Evolutionary conservation across 1,284 basidiomycete species (phyloP).

Genomic region (Naganishia liquefaciens): DNA sequence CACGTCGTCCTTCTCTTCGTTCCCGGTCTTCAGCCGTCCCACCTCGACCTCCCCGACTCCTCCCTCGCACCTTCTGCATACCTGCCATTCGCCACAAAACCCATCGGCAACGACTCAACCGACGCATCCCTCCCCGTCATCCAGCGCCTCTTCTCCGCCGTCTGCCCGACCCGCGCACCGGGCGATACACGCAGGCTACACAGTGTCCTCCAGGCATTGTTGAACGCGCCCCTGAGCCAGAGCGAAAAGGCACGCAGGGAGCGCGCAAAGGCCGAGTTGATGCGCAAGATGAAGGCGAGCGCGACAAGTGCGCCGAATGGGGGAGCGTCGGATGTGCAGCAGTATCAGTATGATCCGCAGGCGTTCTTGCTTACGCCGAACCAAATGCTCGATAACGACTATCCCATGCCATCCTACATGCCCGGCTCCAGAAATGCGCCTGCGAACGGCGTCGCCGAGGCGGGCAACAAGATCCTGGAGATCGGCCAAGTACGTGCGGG

Average conservation of each 20-base stretch:
- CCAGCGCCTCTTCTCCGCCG: slow-evolving; percentile 79
- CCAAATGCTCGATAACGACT: slow-evolving; percentile 88
- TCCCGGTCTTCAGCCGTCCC: slow-evolving; percentile 73
- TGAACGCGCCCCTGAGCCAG: slow-evolving; percentile 73
- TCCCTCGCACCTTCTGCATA: slow-evolving; percentile 56
- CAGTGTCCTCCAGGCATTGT: slow-evolving; percentile 76
- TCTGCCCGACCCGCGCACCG: slow-evolving; percentile 83
- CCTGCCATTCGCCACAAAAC: slow-evolving; percentile 56
- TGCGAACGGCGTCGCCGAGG: neutral
- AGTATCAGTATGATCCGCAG: slow-evolving; percentile 55
- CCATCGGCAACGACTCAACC: slow-evolving; percentile 44
- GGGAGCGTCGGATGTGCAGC: slow-evolving; percentile 31
- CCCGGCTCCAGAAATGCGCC: slow-evolving; percentile 42
- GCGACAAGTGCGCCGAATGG: slow-evolving; percentile 5
- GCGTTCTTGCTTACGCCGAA: slow-evolving; percentile 73
- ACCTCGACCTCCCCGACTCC: slow-evolving; percentile 64
- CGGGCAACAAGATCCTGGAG: neutral
- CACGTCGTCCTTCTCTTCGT: slow-evolving; percentile 76
- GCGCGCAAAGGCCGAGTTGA: slow-evolving; percentile 37
- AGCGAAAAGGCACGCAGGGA: slow-evolving; percentile 71
- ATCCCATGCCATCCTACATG: slow-evolving; percentile 77
- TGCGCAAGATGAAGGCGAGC: slow-evolving; percentile 29
- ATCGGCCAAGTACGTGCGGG: slow-evolving; percentile 21
- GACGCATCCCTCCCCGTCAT: slow-evolving; percentile 66
- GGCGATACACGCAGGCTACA: slow-evolving; percentile 81